A percentile compares a stretch with the other conserved stretches of the same genome.
phyloP scores from a whole-genome alignment of 495 filamentous ascomycete genomes.

The Penicillium pancosmium region DNA sequence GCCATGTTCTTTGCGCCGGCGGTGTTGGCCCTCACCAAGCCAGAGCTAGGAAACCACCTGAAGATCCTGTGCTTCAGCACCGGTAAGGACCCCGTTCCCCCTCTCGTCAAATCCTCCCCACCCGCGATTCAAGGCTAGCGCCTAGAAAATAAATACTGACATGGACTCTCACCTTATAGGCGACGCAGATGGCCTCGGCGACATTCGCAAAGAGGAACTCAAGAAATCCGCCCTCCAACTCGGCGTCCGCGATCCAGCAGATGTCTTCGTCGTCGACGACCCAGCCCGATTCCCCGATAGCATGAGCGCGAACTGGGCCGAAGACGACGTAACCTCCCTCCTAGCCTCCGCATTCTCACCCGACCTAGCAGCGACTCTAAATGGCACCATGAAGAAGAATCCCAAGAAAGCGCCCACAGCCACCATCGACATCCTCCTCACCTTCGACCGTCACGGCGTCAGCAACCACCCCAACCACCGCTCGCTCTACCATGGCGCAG shows the following conservation, averaged over 20 bases:
- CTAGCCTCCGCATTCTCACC: conserved; percentile 72
- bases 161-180: conserved; percentile 44
- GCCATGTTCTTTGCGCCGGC: conserved; percentile 99
- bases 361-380: conserved; percentile 42
- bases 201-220: conserved; percentile 80
- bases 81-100: conserved; percentile 47
- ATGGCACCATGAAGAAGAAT: conserved; percentile 25
- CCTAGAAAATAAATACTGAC: neutral
- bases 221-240: conserved; percentile 72
- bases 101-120: neutral
- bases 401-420: conserved; percentile 48
- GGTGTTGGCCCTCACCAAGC: conserved; percentile 73
- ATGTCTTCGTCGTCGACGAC: conserved; percentile 83
- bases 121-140: neutral
- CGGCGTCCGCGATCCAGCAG: conserved; percentile 69
- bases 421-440: conserved; percentile 80
- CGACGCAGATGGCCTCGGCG: conserved; percentile 84
- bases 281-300: conserved; percentile 78
- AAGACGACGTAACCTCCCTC: conserved; percentile 65
- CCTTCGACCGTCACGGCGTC: conserved; percentile 81
- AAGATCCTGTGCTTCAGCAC: conserved; percentile 92
- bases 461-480: conserved; percentile 91
- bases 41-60: conserved; percentile 80
- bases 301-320: conserved; percentile 76
- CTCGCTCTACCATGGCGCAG: conserved; percentile 79